A percentile compares a stretch with the other conserved stretches of the same genome.
Conservation (phyloP, 2,329 filamentous ascomycete species). For the Colletotrichum agaves region DNA sequence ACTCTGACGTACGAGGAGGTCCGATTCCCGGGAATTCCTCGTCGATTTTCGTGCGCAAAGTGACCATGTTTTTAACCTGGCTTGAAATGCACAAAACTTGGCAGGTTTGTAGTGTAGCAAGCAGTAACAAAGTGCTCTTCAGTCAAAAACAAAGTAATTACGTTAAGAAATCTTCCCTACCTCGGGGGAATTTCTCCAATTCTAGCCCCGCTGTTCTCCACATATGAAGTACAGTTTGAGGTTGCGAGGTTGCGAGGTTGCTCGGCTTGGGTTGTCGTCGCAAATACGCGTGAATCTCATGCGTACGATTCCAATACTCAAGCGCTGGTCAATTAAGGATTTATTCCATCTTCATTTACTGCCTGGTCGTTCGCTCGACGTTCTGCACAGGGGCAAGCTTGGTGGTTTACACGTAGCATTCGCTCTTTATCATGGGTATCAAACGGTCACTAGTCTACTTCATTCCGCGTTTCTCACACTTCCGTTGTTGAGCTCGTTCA, state of each 20-base stretch:
- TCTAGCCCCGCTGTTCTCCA: not conserved
- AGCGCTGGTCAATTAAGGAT: not conserved
- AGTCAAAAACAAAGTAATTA: not conserved
- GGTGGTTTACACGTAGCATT: not conserved
- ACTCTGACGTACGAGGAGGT: not conserved
- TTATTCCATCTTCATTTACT: not conserved
- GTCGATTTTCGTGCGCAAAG: not conserved
- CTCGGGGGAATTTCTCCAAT: constrained; percentile 17
- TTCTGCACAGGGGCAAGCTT: not conserved
- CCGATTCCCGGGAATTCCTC: not conserved
- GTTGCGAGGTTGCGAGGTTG: not conserved
- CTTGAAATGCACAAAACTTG: not conserved
- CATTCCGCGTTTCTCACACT: not conserved
- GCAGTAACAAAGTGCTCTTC: not conserved
- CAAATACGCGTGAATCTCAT: too few relatives aligned
- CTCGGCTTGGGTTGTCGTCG: too few relatives aligned
- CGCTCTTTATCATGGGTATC: constrained; percentile 30
- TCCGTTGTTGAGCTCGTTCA: constrained; percentile 39
- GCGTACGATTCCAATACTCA: too few relatives aligned
- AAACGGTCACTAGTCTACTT: not conserved
- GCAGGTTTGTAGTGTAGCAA: not conserved
- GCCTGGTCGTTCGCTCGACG: not conserved
- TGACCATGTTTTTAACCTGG: not conserved
- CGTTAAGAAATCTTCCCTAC: not conserved
- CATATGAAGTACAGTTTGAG: not conserved